Evolutionary conservation across 2,329 filamentous ascomycete genomes (phyloP).

Genomic region (Fusarium sp.): DNA sequence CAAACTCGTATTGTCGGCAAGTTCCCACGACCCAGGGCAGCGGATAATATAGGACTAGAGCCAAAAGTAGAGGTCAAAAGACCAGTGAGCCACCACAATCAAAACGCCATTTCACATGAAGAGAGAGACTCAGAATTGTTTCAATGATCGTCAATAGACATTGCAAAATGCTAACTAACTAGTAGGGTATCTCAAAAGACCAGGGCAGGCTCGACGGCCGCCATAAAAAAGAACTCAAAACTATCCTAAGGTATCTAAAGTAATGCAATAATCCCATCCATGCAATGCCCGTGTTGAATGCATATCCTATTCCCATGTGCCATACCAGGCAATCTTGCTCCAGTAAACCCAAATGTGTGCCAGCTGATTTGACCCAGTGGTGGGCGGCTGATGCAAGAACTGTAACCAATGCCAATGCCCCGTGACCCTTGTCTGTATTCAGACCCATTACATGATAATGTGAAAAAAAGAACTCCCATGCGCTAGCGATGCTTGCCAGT

Average conservation of each 20-base stretch:
- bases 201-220: slow-evolving; percentile 30
- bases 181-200: slow-evolving; percentile 39
- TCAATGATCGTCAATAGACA: slow-evolving; percentile 14
- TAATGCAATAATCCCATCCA: slow-evolving; percentile 4
- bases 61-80: neutral
- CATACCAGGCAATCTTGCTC: slow-evolving; percentile 14
- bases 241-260: slow-evolving; percentile 42
- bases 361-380: slow-evolving; percentile 33
- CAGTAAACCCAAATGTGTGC: slow-evolving; percentile 29
- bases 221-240: slow-evolving; percentile 4
- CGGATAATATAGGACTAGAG: neutral
- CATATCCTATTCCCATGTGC: slow-evolving; percentile 20
- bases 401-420: slow-evolving; percentile 12
- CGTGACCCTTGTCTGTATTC: slow-evolving; percentile 6
- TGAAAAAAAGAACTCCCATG: slow-evolving; percentile 30
- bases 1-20: slow-evolving; percentile 13
- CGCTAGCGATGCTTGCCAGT: slow-evolving; percentile 22
- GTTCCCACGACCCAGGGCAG: neutral
- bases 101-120: slow-evolving; percentile 24
- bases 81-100: slow-evolving; percentile 4
- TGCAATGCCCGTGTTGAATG: slow-evolving; percentile 16
- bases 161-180: slow-evolving; percentile 28
- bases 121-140: neutral
- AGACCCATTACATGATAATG: slow-evolving; percentile 12
- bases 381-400: slow-evolving; percentile 36